Evolutionary conservation across 129 eudicot genomes (phyloP), one percentile per base, ranked within the genome.

Genomic region (Smallanthus sonchifolius): DNA sequence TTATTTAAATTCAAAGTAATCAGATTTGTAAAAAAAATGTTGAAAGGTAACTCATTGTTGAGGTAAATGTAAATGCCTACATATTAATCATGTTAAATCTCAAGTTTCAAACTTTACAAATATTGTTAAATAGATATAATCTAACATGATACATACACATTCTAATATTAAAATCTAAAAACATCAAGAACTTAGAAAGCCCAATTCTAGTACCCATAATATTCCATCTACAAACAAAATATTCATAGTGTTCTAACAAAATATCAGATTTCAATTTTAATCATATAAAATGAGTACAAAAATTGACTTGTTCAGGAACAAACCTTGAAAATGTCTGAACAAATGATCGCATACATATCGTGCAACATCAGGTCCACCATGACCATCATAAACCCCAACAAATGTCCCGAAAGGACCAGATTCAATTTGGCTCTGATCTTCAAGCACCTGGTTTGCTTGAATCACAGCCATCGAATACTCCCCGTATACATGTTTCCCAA

Each of bases 371-470:
- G 87, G 89, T 5, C 93, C 93, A 14, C 89, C 94, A 72, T 88
- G 94, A 55, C 94, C 94, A 72, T 88, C 94, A 61, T 88, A 85
- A 70, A 88, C 88, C 5, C 94, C 94, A 69, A 88, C 86, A 75
- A 83, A 88, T 4, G 88, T 85, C 32, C 90, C 94, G 56, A 83
- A 79, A 15, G 84, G 77, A 40, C 94, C 94, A 4, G 87, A 85
- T 77, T 88, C 90, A 44, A 88, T 75, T 70, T 88, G 90, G 75
- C 86, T 65, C 76, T 88, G 90, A 65, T 88, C 94, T 75, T 88
- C 94, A 37, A 88, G 85, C 67, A 85, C 88, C 62, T 75, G 82
- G 64, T 88, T 88, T 0, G 88, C 94, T 74, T 88, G 90, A 60
- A 85, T 54, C 20, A 85, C 86, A 7, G 94, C 90, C 87, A 88